Evolutionary conservation across 306 rosid species (phyloP), one percentile per base, ranked within the genome.

Genomic region (Lotus japonicus): DNA sequence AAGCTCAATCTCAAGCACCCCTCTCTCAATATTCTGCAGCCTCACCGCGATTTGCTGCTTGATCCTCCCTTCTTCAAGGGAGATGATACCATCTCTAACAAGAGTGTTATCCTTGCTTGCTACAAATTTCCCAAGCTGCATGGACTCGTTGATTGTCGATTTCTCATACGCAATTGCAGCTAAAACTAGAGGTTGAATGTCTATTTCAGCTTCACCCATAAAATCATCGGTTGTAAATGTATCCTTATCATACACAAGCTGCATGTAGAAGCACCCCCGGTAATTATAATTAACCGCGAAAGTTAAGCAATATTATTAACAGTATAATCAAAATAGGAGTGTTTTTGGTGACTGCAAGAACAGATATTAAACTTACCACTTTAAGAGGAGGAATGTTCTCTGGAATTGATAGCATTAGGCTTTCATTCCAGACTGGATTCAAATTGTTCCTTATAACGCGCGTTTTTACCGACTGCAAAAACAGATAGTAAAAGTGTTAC

Each of bases 161-260:
- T 74, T 85, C 84, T 94, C 98, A 10, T 64, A 72, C 14, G 96
- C 90, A 64, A 67, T 81, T 16, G 98, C 96, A 2, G 97, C 96
- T 11, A 74, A 44, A n/a, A 94, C 86, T 19, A 94, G 81, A 17
- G 98, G 97, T 64, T 88, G 86, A 77, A 94, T 94, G 79, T 94
- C 97, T 41, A 94, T 94, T 73, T 94, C 98, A 9, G 94, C 96
- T 68, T 90, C 97, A 0, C 98, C 98, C 97, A 94, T 94, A 67
- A 85, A 94, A 76, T 94, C 98, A 44, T 94, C 98, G 14, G 89
- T 82, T 42, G 83, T 66, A 82, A 94, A 94, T 51, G 84, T 90
- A 58, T 94, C 98, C 66, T 90, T 94, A 71, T 94, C 98, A 23
- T 94, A 88, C 36, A 90, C 98, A 70, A 83, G 83, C 98, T 94